phyloP scores from a whole-genome alignment of 2,329 filamentous ascomycete species.

The Penicillium thymicola region DNA sequence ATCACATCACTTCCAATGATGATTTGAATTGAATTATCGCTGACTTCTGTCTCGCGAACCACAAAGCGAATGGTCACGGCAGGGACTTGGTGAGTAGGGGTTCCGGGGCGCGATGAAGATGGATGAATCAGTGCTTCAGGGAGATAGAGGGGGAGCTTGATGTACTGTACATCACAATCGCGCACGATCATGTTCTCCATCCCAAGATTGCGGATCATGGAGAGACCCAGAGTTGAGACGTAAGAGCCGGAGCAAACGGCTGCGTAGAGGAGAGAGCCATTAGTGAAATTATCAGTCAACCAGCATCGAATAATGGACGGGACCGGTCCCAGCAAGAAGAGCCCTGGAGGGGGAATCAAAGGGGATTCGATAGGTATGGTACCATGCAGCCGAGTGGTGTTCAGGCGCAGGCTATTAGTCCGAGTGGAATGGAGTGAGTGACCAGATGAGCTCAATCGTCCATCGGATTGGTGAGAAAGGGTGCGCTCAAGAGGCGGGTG shows the following conservation, averaged over 20 bases:
- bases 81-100: constrained; percentile 74
- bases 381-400: constrained; percentile 62
- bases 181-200: constrained; percentile 65
- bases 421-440: constrained; percentile 73
- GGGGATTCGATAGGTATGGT: constrained; percentile 66
- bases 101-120: constrained; percentile 67
- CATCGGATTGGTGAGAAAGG: constrained; percentile 92
- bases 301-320: constrained; percentile 95
- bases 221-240: constrained; percentile 74
- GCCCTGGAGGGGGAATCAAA: constrained; percentile 74
- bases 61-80: constrained; percentile 77
- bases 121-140: constrained; percentile 80
- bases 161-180: constrained; percentile 62
- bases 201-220: constrained; percentile 71
- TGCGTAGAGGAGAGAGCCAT: constrained; percentile 83
- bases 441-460: constrained; percentile 88
- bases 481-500: constrained; percentile 85
- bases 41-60: constrained; percentile 55
- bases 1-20: constrained; percentile 88
- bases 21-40: constrained; percentile 67
- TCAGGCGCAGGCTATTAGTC: constrained; percentile 83
- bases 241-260: constrained; percentile 90
- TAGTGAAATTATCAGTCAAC: constrained; percentile 86
- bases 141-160: constrained; percentile 80
- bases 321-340: constrained; percentile 82